Evolutionary conservation across 768 basidiomycete genomes (phyloP), one percentile per base, ranked within the genome.

Genomic region (Pleurotus ostreatus): DNA sequence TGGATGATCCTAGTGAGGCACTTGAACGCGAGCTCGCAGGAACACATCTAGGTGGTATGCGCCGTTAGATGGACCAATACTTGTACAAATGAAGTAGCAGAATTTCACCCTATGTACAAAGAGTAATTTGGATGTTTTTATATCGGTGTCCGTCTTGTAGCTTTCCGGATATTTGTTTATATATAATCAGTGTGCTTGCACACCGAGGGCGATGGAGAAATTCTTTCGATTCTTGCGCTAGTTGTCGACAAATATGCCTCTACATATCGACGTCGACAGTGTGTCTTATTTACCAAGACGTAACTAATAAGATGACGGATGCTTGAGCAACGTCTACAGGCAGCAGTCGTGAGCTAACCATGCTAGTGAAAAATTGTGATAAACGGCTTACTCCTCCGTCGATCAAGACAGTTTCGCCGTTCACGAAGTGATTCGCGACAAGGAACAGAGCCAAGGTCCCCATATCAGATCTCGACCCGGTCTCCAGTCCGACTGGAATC

Each of bases 1-100:
- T 91, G 76, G 92, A 94, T 61, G 86, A 94, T 63, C 92, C 92
- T 5, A 89, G 88, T 57, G 86, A 85, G 55, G 89, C 89, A 63
- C 81, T 95, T 11, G 93, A 95, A 66, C 83, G 85, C 44, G 92
- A 95, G 68, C 78, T 94, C n/a, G 88, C 88, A 9, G 81, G 83
- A 52, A 84, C 88, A 34, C 87, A 87, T 64, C 64, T 85, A 12
- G 71, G 69, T 49, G 66, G 64, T 11, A 53, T 53, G 51, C 51
- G 46, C 7, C 30, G 30, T 7, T 55, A 30, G 30, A 34, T 34
- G 2, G 30, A 34, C 30, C 11, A 11, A 34, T 11, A 34, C 30
- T 11, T 9, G 30, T 34, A 34, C 30, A 34, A 34, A 11, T 11
- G 9, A 11, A 34, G 30, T 9, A 34, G 30, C 30, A 34, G 30